Conservation (phyloP, 2,329 filamentous ascomycete species). For the Colletotrichum horii region DNA sequence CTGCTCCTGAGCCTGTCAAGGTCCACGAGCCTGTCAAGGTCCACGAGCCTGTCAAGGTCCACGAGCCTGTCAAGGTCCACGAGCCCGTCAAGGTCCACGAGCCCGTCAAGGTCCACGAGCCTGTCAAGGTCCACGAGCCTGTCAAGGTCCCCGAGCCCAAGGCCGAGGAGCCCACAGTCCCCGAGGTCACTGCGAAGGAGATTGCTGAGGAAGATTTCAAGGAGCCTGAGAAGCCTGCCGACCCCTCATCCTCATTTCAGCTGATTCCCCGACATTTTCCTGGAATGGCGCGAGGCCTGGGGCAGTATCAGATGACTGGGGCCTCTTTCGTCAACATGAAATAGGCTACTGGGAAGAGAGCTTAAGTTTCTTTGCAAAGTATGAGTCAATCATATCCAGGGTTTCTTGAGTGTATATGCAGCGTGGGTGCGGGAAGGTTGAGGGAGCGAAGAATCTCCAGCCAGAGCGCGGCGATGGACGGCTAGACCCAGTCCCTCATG, state of each 20-base stretch:
- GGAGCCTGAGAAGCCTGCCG: slow-evolving; percentile 71
- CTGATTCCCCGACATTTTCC: no score
- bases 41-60: slow-evolving; percentile 36
- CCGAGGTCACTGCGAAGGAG: slow-evolving; percentile 57
- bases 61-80: slow-evolving; percentile 23
- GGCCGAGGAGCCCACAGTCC: slow-evolving; percentile 35
- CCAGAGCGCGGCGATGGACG: neutral
- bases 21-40: no score
- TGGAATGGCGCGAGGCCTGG: no score
- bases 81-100: slow-evolving; percentile 35
- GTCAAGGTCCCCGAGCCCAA: slow-evolving; percentile 33
- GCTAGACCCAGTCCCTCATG: neutral
- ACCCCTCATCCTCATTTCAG: slow-evolving; percentile 42
- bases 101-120: slow-evolving; percentile 27
- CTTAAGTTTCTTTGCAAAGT: neutral
- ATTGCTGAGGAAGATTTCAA: slow-evolving; percentile 60
- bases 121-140: slow-evolving; percentile 39
- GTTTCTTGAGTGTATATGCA: neutral
- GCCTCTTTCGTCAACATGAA: no score
- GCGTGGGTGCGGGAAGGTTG: neutral
- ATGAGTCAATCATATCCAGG: neutral
- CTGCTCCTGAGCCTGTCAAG: slow-evolving; percentile 42
- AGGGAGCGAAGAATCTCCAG: neutral
- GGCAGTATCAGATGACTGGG: no score
- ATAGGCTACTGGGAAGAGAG: no score